phyloP scores from a whole-genome alignment of 2,329 filamentous ascomycete species.

The Paecilomyces variotii region DNA sequence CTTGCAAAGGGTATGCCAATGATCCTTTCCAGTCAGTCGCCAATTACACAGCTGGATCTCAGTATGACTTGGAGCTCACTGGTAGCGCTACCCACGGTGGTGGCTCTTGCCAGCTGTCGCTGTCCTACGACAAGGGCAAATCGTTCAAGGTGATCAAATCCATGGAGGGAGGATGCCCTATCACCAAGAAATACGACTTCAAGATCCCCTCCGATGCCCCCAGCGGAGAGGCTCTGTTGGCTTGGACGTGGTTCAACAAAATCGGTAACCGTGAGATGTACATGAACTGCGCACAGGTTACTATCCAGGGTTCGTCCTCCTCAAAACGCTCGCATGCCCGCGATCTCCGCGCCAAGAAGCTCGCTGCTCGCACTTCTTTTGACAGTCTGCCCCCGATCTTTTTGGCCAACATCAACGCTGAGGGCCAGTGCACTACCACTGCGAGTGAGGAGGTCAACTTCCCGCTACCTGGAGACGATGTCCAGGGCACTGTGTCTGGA shows the following conservation, averaged over 20 bases:
- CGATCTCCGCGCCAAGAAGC: slow-evolving; percentile 2
- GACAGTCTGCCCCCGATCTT: slow-evolving; percentile 58
- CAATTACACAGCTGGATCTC: slow-evolving; percentile 54
- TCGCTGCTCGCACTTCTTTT: slow-evolving; percentile 31
- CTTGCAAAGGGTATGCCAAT: slow-evolving; percentile 63
- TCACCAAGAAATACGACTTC: slow-evolving; percentile 53
- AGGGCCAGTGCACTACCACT: slow-evolving; percentile 46
- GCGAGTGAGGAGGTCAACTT: slow-evolving; percentile 55
- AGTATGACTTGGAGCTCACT: slow-evolving; percentile 55
- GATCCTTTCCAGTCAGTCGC: slow-evolving; percentile 49
- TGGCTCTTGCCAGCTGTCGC: slow-evolving; percentile 67
- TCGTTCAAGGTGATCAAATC: slow-evolving; percentile 63
- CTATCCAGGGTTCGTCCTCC: slow-evolving; percentile 37
- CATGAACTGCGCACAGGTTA: slow-evolving; percentile 73
- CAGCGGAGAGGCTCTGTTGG: slow-evolving; percentile 55
- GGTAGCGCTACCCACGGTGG: slow-evolving; percentile 59
- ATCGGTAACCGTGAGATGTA: slow-evolving; percentile 77
- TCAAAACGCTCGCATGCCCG: slow-evolving; percentile 8
- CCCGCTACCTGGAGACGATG: slow-evolving; percentile 56
- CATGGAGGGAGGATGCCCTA: slow-evolving; percentile 51
- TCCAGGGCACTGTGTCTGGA: slow-evolving; percentile 29
- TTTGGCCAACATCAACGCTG: slow-evolving; percentile 57
- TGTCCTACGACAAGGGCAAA: slow-evolving; percentile 64
- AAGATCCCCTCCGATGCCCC: slow-evolving; percentile 57
- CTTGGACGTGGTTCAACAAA: slow-evolving; percentile 73